Conservation (phyloP, 192 early-diverging fungal species). For the Chytriomyces confervae region DNA sequence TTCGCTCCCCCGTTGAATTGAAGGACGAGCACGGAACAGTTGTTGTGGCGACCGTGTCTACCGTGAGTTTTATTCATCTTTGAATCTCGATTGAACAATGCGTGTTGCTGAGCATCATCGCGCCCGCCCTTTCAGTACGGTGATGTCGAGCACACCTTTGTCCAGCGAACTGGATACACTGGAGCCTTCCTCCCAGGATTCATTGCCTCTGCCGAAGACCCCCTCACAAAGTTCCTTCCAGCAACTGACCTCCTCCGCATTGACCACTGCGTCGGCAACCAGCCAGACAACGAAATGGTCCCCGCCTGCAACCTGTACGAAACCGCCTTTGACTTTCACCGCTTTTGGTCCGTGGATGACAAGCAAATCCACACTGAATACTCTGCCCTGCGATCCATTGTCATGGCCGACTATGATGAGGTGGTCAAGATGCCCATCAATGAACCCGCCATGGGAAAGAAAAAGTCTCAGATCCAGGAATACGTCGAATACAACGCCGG, state of each 20-base stretch:
- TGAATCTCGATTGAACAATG: no score
- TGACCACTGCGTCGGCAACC: constrained; percentile 97
- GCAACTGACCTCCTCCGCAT: constrained; percentile 72
- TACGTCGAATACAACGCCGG: constrained; percentile 85
- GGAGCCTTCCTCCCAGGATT: constrained; percentile 90
- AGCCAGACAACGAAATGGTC: constrained; percentile 91
- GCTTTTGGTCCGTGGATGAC: constrained; percentile 99
- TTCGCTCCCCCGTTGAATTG: constrained; percentile 76
- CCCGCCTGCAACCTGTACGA: constrained; percentile 88
- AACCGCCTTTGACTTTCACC: constrained; percentile 91
- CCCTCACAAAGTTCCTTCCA: constrained; percentile 52
- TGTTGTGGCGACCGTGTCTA: constrained; percentile 89
- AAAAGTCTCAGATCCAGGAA: constrained; percentile 97
- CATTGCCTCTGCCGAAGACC: constrained; percentile 41
- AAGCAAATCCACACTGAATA: constrained; percentile 96
- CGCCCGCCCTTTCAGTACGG: constrained; percentile 85
- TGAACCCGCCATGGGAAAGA: constrained; percentile 91
- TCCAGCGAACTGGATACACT: constrained; percentile 81
- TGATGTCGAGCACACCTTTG: constrained; percentile 95
- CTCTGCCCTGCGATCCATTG: constrained; percentile 91
- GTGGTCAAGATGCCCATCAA: constrained; percentile 98
- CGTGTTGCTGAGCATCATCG: no score
- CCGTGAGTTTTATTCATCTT: constrained; percentile 49
- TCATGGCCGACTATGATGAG: constrained; percentile 93
- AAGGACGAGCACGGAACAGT: constrained; percentile 85